Base-by-base conservation (phyloP, 768 basidiomycete species). In the Filobasidium wieringae region DNA sequence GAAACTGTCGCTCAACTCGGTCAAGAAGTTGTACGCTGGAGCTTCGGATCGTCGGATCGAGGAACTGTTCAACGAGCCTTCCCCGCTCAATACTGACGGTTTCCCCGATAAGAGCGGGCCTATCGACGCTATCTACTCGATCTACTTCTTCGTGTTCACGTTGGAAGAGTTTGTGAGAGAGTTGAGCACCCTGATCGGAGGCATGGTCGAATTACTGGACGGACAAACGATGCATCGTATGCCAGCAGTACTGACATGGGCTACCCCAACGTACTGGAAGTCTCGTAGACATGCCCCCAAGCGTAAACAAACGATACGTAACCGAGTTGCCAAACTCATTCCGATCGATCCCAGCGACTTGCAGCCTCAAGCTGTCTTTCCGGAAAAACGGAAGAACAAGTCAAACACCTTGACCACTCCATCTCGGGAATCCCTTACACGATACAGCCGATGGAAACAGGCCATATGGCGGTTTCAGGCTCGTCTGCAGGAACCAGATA, bases 131-230 rank as follows among this genome's bases (percentile, higher is more conserved):
- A 79, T 95, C 1, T 93, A 93, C 70, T 72, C 92, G 26, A 85
- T 91, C 0, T 93, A 92, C 68, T 93, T 91, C 77, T 96, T 93
- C 74, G 86, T 95, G 63, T 99, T 96, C 74, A 93, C 90, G 0
- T 72, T 96, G 41, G 90, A 99, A 74, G 95, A 97, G 69, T 96
- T 96, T 69, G 81, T 88, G 7, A 78, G 80, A 58, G 93, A 97
- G 72, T 73, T 93, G 51, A 77, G 85, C 31, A 82, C 82, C 19
- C 81, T 97, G 11, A 80, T 88, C 0, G 87, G 91, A 68, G 84
- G 87, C 7, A 87, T 96, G 79, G 79, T 82, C 51, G 79, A 84
- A 49, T 65, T 55, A 19, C 12, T 24, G 2, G 14, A 15, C 26
- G 12, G n/a, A 4, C 19, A 43, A 31, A 6, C 37, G 2, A 43